phyloP scores from a whole-genome alignment of 352 stramenopile genomes.

The Saprolegnia diclina region DNA sequence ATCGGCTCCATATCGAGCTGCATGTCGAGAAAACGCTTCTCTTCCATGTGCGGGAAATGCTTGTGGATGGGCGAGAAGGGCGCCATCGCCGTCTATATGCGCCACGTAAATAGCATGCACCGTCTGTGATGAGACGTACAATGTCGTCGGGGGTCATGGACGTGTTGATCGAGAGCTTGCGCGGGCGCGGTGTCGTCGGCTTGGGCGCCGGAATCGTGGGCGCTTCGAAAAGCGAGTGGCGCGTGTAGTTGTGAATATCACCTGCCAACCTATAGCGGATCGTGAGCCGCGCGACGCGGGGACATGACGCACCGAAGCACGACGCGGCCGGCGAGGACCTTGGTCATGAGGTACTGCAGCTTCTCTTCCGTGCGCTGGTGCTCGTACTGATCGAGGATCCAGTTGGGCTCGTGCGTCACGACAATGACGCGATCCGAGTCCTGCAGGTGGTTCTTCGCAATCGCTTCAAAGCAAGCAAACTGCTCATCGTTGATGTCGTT shows the following conservation, averaged over 20 bases:
- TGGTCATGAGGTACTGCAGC: constrained; percentile 68
- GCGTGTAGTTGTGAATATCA: constrained; percentile 92
- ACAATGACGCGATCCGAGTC: constrained; percentile 85
- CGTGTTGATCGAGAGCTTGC: constrained; percentile 21
- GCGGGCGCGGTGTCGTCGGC: constrained; percentile 18
- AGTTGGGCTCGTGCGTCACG: constrained; percentile 88
- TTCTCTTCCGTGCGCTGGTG: constrained; percentile 62
- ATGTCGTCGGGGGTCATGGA: constrained; percentile 12
- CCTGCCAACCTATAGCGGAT: constrained; percentile 71
- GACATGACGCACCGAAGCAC: constrained; percentile 40
- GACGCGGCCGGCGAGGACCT: constrained; percentile 64
- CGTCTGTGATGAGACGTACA: not conserved
- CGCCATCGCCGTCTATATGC: constrained; percentile 2
- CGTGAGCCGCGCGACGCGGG: no score
- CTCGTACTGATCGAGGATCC: constrained; percentile 87
- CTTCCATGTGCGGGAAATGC: constrained; percentile 77
- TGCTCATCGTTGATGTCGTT: constrained; percentile 92
- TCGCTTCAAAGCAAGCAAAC: constrained; percentile 87
- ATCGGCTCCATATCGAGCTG: constrained; percentile 20
- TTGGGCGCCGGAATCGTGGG: constrained; percentile 36
- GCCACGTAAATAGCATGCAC: not conserved
- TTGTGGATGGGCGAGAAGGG: constrained; percentile 48
- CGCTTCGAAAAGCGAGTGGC: constrained; percentile 63
- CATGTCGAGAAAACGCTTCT: constrained; percentile 26
- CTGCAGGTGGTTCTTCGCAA: constrained; percentile 69